Conservation (phyloP, 2,329 filamentous ascomycete species). For the Coniochaeta sp. region DNA sequence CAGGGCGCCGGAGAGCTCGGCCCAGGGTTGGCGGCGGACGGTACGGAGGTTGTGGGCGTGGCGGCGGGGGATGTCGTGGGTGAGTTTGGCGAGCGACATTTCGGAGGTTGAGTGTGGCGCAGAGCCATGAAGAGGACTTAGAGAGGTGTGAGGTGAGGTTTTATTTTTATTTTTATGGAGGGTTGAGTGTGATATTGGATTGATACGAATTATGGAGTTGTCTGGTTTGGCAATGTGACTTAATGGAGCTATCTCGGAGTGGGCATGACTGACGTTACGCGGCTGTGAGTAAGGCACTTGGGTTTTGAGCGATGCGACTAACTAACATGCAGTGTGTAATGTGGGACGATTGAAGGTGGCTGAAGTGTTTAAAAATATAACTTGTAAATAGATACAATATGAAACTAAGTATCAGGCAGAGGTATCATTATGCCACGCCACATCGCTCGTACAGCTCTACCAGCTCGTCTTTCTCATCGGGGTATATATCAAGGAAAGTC, state of each 20-base stretch:
- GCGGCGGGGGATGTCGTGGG: constrained; percentile 22
- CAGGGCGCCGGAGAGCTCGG: constrained; percentile 80
- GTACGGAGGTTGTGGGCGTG: constrained; percentile 42
- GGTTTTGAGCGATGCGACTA: no score
- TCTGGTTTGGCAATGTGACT: no score
- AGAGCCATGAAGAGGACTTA: not conserved
- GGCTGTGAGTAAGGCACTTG: not conserved
- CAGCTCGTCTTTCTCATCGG: not conserved
- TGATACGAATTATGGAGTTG: not conserved
- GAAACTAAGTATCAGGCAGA: no score
- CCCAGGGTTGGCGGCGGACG: constrained; percentile 37
- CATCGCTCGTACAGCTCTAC: not conserved
- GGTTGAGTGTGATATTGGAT: not conserved
- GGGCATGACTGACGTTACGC: not conserved
- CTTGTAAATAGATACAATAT: no score
- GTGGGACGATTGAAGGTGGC: no score
- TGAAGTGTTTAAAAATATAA: not conserved
- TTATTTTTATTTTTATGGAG: not conserved
- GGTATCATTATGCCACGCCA: not conserved
- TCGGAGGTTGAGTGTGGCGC: not conserved
- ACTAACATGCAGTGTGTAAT: no score
- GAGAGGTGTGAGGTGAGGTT: no score
- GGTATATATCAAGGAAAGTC: constrained; percentile 2
- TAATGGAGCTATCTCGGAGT: not conserved
- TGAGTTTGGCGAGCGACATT: constrained; percentile 5